These are phyloP conservation scores for Gamsiella multidivaricata DNA, from an alignment of 192 early-diverging fungal genomes.

Conservation along the genomic window DNA sequence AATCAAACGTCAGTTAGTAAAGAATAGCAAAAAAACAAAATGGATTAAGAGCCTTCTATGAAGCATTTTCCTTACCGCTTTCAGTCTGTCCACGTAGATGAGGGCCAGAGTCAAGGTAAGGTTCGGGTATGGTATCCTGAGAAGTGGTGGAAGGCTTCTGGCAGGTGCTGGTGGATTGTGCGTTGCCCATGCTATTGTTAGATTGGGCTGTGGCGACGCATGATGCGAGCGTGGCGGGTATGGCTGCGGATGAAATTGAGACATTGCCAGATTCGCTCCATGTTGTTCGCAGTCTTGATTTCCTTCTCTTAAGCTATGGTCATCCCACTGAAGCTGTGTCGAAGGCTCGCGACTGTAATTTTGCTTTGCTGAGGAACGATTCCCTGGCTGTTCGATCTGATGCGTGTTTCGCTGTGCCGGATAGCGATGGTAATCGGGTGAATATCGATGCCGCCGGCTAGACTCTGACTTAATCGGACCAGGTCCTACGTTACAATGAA, in stretches of 20 bases:
- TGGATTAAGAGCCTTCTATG: no score
- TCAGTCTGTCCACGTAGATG: slow-evolving; percentile 47
- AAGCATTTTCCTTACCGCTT: slow-evolving; percentile 43
- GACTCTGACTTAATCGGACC: slow-evolving; percentile 32
- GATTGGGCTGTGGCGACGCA: background rate
- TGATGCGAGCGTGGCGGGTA: background rate
- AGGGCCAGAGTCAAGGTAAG: slow-evolving; percentile 45
- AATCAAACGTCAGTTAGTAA: background rate
- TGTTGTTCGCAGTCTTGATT: background rate
- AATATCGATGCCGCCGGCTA: slow-evolving; percentile 14
- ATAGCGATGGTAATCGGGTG: slow-evolving; percentile 23
- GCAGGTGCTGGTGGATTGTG: slow-evolving; percentile 1
- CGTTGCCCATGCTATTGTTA: background rate
- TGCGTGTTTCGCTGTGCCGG: background rate
- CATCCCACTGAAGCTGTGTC: background rate
- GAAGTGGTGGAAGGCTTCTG: background rate
- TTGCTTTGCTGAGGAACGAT: background rate
- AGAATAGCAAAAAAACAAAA: slow-evolving; percentile 5
- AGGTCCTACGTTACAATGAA: background rate
- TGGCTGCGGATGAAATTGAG: slow-evolving; percentile 15
- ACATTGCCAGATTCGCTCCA: background rate
- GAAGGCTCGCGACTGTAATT: background rate
- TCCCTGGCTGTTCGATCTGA: background rate
- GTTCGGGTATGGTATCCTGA: slow-evolving; percentile 38
- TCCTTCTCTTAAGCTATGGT: slow-evolving; percentile 12